These are phyloP conservation scores for Eucalyptus virginea DNA, from an alignment of 345 rosid species.

Conservation along the genomic window DNA sequence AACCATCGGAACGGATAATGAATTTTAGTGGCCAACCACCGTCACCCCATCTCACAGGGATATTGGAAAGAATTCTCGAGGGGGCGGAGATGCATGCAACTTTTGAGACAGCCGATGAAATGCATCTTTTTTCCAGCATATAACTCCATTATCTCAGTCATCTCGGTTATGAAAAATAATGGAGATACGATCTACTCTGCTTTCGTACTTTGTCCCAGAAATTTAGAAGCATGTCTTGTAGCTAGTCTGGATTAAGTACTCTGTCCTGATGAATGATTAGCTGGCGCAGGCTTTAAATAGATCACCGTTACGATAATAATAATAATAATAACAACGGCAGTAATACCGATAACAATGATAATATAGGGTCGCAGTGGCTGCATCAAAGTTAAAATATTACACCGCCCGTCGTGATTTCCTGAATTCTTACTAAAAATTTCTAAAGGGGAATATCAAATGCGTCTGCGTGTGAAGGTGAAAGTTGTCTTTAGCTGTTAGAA, in stretches of 20 bases:
- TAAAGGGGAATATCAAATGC: not conserved
- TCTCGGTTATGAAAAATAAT: not conserved
- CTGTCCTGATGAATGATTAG: not conserved
- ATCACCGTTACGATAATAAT: not conserved
- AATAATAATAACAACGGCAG: too few species aligned
- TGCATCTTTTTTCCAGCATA: not conserved
- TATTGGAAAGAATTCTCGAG: not conserved
- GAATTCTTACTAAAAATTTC: not conserved
- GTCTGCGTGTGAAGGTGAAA: not conserved
- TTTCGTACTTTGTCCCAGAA: not conserved
- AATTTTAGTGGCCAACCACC: not conserved
- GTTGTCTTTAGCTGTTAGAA: not conserved
- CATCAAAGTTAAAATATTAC: not conserved
- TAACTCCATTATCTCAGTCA: not conserved
- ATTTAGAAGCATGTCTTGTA: not conserved
- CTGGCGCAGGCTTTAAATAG: not conserved
- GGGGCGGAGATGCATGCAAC: not conserved
- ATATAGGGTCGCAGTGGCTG: not conserved
- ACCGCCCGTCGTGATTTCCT: not conserved
- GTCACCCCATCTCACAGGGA: not conserved
- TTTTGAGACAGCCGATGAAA: not conserved
- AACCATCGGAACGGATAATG: not conserved
- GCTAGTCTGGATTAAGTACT: not conserved
- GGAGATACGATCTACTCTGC: not conserved
- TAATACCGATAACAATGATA: not conserved